Evolutionary conservation across 495 filamentous ascomycete species (phyloP).

Genomic region (Lichenothelia convexa): DNA sequence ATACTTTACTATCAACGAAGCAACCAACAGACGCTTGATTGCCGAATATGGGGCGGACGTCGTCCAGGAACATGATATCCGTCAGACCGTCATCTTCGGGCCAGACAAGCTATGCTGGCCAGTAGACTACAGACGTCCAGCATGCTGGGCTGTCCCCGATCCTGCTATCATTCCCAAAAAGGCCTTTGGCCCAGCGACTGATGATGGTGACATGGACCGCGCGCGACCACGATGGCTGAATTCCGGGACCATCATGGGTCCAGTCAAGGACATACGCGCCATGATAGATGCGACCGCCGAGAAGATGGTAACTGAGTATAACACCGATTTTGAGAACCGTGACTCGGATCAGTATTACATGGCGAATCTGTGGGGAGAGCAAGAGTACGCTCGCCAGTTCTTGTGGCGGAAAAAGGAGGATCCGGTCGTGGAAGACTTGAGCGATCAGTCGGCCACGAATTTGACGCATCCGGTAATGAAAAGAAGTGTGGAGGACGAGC

Average conservation of each 20-base stretch:
- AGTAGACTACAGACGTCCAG: constrained; percentile 25
- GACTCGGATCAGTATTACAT: constrained; percentile 13
- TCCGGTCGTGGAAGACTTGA: not conserved
- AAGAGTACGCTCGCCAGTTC: constrained; percentile 11
- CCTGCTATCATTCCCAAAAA: constrained; percentile 37
- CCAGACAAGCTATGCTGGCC: constrained; percentile 40
- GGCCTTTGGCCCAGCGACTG: constrained; percentile 38
- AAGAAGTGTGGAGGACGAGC: no score
- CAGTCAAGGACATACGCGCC: no score
- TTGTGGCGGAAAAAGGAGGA: not conserved
- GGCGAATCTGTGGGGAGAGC: constrained; percentile 15
- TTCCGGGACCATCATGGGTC: constrained; percentile 18
- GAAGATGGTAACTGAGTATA: constrained; percentile 10
- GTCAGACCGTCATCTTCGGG: constrained; percentile 41
- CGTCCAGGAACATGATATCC: constrained; percentile 28
- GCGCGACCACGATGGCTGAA: constrained; percentile 29
- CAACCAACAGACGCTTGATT: constrained; percentile 29
- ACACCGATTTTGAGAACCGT: constrained; percentile 8
- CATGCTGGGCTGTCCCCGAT: constrained; percentile 36
- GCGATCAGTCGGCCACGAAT: not conserved
- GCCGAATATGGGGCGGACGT: constrained; percentile 23
- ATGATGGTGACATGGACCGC: constrained; percentile 22
- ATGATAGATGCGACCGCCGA: constrained; percentile 14
- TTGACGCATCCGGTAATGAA: no score
- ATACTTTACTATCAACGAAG: constrained; percentile 31